Percentiles rank a stretch among this genome's conserved stretches.
Evolutionary conservation across 2,329 filamentous ascomycete genomes (phyloP).

Genomic region (Microsporum audouinii): DNA sequence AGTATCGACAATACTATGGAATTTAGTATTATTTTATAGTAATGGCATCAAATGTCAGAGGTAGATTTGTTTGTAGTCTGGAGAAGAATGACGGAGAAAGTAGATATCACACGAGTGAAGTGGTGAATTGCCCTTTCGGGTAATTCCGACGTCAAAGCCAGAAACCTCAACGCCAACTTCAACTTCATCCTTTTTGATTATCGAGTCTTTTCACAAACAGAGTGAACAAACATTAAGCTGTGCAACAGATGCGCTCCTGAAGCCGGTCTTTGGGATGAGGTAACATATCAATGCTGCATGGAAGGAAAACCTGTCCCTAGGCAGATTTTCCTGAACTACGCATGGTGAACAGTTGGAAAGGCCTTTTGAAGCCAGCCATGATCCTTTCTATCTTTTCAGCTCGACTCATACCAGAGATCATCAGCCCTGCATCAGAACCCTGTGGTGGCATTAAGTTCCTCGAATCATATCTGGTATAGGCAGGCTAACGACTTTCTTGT

Average conservation of each 20-base stretch:
- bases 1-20: no score
- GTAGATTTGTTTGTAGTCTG: background rate
- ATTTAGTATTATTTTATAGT: no score
- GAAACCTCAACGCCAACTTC: background rate
- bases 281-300: no score
- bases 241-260: background rate
- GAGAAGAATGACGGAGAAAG: background rate
- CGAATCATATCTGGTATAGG: background rate
- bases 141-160: background rate
- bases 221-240: background rate
- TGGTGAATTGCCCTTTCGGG: background rate
- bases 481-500: background rate
- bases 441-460: background rate
- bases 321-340: no score
- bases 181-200: background rate
- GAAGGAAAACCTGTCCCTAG: no score
- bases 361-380: background rate
- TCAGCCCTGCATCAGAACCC: background rate
- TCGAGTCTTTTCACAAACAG: background rate
- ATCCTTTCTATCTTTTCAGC: background rate
- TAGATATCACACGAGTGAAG: background rate
- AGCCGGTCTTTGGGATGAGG: background rate
- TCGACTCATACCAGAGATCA: background rate
- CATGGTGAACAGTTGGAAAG: background rate
- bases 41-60: no score